Evolutionary conservation across 192 early-diverging fungal species (phyloP).

Genomic region (Mycoemilia scoparia): DNA sequence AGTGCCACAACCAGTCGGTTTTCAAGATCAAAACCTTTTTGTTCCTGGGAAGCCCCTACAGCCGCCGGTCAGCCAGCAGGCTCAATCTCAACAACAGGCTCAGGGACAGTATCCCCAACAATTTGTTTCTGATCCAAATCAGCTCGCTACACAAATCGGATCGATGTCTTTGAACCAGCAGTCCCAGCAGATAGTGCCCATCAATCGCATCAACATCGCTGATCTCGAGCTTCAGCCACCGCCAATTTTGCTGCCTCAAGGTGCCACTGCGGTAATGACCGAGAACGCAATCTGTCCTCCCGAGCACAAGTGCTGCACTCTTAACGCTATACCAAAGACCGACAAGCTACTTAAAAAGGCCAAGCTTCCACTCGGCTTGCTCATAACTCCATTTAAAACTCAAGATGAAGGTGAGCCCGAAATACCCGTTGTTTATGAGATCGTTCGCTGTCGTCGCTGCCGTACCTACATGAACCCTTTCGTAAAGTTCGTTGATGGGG

Average conservation of each 20-base stretch:
- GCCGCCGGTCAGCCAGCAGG: no score
- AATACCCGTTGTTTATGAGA: constrained; percentile 80
- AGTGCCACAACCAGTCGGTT: constrained; percentile 6
- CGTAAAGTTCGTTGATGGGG: constrained; percentile 87
- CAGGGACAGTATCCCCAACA: constrained; percentile 2
- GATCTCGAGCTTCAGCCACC: constrained; percentile 20
- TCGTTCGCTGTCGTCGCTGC: constrained; percentile 88
- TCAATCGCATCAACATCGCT: constrained; percentile 17
- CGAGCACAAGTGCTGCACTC: constrained; percentile 71
- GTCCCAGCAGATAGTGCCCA: constrained; percentile 14
- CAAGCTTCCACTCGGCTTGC: constrained; percentile 71
- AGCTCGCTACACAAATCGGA: not conserved
- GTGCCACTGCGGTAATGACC: constrained; percentile 15
- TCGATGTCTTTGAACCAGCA: constrained; percentile 1
- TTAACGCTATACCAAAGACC: constrained; percentile 77
- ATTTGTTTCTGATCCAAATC: not conserved
- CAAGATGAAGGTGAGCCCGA: constrained; percentile 31
- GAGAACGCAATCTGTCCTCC: constrained; percentile 45
- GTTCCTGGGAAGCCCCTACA: no score
- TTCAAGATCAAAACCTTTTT: no score
- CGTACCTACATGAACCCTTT: constrained; percentile 95
- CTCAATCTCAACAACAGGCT: constrained; percentile 3
- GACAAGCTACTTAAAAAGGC: constrained; percentile 69
- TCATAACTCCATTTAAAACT: constrained; percentile 64
- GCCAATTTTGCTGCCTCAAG: constrained; percentile 19